Conservation (phyloP, 2,329 filamentous ascomycete genomes). For the Aspergillus neoniger region DNA sequence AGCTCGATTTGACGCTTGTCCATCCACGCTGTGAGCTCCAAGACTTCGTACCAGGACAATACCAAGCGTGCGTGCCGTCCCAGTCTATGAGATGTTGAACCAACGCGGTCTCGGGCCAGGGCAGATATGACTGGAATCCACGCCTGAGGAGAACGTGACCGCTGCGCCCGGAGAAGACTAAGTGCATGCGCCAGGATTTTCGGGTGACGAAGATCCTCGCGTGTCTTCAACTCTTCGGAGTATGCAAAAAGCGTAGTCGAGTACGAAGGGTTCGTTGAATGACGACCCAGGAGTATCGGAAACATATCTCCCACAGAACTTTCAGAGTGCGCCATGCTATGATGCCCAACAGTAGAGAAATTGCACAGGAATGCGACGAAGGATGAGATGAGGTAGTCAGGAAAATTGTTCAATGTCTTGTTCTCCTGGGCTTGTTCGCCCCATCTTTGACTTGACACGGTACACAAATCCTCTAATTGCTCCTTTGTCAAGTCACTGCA, state of each 20-base stretch:
- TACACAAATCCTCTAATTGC: constrained; percentile 35
- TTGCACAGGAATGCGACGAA: constrained; percentile 48
- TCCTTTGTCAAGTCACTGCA: constrained; percentile 37
- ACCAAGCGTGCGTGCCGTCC: constrained; percentile 33
- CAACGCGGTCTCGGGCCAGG: constrained; percentile 28
- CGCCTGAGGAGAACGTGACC: constrained; percentile 32
- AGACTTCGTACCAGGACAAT: constrained; percentile 41
- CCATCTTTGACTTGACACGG: constrained; percentile 20
- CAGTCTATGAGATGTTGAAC: constrained; percentile 20
- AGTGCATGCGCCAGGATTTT: constrained; percentile 41
- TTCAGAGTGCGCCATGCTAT: constrained; percentile 15
- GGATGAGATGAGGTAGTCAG: constrained; percentile 44
- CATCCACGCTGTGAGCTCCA: constrained; percentile 39
- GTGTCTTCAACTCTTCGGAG: constrained; percentile 11
- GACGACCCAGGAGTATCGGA: constrained; percentile 27
- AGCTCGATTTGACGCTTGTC: constrained; percentile 31
- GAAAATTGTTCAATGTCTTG: constrained; percentile 31
- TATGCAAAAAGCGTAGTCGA: constrained; percentile 26
- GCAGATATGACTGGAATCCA: constrained; percentile 42
- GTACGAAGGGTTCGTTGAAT: constrained; percentile 3
- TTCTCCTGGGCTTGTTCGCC: constrained; percentile 18
- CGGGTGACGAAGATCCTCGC: constrained; percentile 24
- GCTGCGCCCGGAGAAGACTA: constrained; percentile 34
- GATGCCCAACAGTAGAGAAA: constrained; percentile 24
- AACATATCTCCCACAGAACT: constrained; percentile 30